Base-by-base conservation (phyloP, 306 rosid species). In the Begonia fuchsioides region DNA sequence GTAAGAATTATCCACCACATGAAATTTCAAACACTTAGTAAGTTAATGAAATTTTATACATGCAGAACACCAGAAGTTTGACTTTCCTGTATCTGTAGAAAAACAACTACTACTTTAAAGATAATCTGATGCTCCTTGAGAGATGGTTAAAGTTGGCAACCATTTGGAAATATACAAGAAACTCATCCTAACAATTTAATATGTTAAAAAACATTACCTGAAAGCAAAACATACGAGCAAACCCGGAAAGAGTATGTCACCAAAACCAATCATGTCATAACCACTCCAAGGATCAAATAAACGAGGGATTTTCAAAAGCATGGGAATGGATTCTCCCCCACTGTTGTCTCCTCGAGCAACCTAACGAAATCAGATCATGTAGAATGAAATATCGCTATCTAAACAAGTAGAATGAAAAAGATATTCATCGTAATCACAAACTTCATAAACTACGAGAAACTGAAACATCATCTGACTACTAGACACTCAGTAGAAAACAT, bases 171-270 rank as follows among this genome's bases (percentile, higher is more conserved):
- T 26, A 17, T 15, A 12, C 8, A 47, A 13, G 38, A 15, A 11
- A 26, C 35, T 26, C 35, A 2, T 26, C 35, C 35, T 26, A 26
- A 26, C 35, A 6, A 26, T 43, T 11, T 5, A 18, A 65, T 39
- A 43, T 61, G 57, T 15, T 60, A 67, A 52, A 54, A 67, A 52
- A 54, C 56, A 70, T 38, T 74, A 90, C 95, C 97, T 82, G 58
- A 52, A 78, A 64, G 81, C 1, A 77, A 90, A 81, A 52, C 69
- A 73, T 64, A 90, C 71, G 56, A 90, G 97, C 80, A 90, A 73
- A 66, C 97, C 97, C 53, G 97, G 97, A 66, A 90, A 90, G 40
- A 90, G 82, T 72, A 90, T 73, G 54, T 90, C 97, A 64, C 95
- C 97, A 51, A 90, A 90, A 55, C 97, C 97, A 70, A 90, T 71